Evolutionary conservation across 176 grass and related monocot species (phyloP).

Genomic region (Zoysia pacifica): DNA sequence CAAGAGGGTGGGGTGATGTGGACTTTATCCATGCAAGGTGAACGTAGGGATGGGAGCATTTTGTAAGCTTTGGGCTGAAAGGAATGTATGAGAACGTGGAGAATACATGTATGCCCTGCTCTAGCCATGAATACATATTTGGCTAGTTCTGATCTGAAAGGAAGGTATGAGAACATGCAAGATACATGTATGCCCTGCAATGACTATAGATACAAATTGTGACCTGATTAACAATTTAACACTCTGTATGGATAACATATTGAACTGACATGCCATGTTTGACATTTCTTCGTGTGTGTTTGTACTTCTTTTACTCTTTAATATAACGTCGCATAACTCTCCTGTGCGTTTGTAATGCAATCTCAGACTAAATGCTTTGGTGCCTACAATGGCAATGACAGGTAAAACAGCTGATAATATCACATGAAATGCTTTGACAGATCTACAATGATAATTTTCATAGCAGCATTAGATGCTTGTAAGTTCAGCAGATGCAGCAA

Average conservation of each 20-base stretch:
- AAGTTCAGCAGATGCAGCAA: neutral
- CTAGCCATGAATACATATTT: neutral
- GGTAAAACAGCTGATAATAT: neutral
- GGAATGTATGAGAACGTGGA: constrained; percentile 35
- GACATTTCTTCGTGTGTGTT: too few relatives aligned
- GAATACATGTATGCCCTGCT: constrained; percentile 28
- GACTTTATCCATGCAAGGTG: constrained; percentile 41
- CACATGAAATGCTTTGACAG: neutral
- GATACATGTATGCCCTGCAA: too few relatives aligned
- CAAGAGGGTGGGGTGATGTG: constrained; percentile 40
- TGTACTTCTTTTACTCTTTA: too few relatives aligned
- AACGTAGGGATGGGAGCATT: constrained; percentile 21
- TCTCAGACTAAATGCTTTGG: too few relatives aligned
- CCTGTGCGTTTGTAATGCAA: too few relatives aligned
- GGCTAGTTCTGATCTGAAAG: too few relatives aligned
- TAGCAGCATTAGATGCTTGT: neutral
- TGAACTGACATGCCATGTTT: too few relatives aligned
- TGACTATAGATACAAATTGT: too few relatives aligned
- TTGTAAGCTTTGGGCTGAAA: neutral
- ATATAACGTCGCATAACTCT: too few relatives aligned
- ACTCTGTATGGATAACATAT: too few relatives aligned
- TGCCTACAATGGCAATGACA: neutral
- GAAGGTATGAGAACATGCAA: too few relatives aligned
- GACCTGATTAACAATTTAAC: too few relatives aligned
- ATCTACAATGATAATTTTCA: neutral